These are phyloP conservation scores for Flaveria floridana DNA, from an alignment of 140 eudicot species.

Conservation along the genomic window DNA sequence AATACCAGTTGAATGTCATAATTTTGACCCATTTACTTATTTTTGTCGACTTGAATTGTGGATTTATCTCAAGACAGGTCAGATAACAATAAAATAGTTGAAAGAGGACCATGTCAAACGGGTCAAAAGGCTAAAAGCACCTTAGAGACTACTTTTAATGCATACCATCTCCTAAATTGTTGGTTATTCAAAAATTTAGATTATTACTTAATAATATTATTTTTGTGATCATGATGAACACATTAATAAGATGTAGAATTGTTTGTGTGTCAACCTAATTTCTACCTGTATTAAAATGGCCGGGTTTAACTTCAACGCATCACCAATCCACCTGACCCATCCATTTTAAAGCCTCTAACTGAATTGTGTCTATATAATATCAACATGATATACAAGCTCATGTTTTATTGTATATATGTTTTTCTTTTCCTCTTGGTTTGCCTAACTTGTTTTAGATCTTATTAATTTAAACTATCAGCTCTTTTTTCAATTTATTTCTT, in stretches of 20 bases:
- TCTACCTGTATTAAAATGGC: not conserved
- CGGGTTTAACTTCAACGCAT: not conserved
- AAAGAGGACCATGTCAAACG: not conserved
- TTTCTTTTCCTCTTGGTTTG: too few relatives aligned
- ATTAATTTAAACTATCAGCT: too few relatives aligned
- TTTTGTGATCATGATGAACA: not conserved
- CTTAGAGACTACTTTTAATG: not conserved
- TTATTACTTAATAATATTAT: not conserved
- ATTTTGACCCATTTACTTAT: slow-evolving; percentile 18
- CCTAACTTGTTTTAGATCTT: too few relatives aligned
- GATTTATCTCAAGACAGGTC: not conserved
- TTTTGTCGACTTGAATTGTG: not conserved
- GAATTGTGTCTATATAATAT: too few relatives aligned
- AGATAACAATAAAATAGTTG: not conserved
- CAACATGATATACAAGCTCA: too few relatives aligned
- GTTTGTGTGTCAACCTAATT: not conserved
- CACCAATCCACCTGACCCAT: not conserved
- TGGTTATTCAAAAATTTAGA: not conserved
- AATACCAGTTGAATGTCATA: not conserved
- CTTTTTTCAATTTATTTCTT: too few relatives aligned
- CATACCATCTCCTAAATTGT: not conserved
- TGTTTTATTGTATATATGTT: too few relatives aligned
- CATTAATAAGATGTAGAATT: not conserved
- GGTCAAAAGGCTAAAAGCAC: not conserved
- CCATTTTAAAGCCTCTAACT: too few relatives aligned